phyloP scores from a whole-genome alignment of 2,329 filamentous ascomycete genomes.

The Claviceps fusiformis region DNA sequence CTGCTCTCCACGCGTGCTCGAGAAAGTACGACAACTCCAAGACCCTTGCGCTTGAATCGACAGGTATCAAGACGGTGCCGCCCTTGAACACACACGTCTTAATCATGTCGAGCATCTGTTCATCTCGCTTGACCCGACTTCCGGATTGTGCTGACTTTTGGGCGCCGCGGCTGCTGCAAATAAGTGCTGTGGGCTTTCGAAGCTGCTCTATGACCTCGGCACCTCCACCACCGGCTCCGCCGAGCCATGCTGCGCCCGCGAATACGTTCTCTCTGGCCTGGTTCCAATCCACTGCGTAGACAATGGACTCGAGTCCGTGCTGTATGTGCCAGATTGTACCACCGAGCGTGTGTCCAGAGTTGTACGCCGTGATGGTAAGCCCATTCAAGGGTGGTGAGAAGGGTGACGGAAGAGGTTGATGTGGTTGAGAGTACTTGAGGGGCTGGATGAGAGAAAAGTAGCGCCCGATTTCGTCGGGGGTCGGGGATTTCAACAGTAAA shows the following conservation, averaged over 20 bases:
- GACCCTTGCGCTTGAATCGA: slow-evolving; percentile 89
- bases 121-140: slow-evolving; percentile 70
- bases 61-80: slow-evolving; percentile 84
- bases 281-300: slow-evolving; percentile 97
- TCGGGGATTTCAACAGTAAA: slow-evolving; percentile 56
- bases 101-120: slow-evolving; percentile 71
- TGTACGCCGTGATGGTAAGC: slow-evolving; percentile 90
- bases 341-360: slow-evolving; percentile 87
- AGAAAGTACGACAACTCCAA: slow-evolving; percentile 84
- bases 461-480: slow-evolving; percentile 73
- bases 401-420: slow-evolving; percentile 74
- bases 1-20: slow-evolving; percentile 78
- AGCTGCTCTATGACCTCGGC: slow-evolving; percentile 89
- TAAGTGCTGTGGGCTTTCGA: slow-evolving; percentile 80
- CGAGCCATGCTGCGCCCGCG: slow-evolving; percentile 85
- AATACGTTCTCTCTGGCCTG: slow-evolving; percentile 93
- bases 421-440: slow-evolving; percentile 92
- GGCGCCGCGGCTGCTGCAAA: slow-evolving; percentile 78
- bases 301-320: slow-evolving; percentile 88
- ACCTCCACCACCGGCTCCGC: slow-evolving; percentile 63
- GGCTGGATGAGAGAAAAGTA: slow-evolving; percentile 88
- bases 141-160: slow-evolving; percentile 56
- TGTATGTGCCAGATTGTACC: slow-evolving; percentile 99
- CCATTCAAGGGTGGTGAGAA: slow-evolving; percentile 83
- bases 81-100: slow-evolving; percentile 64